A percentile compares a stretch with the other conserved stretches of the same genome.
These are phyloP conservation scores for Funneliformis geosporum DNA, from an alignment of 192 early-diverging fungal species.

Conservation along the genomic window DNA sequence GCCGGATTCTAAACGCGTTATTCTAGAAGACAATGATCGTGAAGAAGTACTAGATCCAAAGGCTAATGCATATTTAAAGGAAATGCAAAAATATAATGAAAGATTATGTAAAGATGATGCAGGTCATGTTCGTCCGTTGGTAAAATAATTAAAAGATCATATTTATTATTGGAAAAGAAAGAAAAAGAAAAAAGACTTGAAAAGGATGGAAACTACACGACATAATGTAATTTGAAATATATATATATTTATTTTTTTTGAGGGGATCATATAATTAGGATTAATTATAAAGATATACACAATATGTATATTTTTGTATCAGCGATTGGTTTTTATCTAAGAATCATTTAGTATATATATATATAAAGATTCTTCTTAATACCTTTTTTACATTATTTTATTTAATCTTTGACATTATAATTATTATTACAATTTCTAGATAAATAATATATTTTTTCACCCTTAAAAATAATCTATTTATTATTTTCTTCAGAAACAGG, in stretches of 20 bases:
- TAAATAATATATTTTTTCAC: not conserved
- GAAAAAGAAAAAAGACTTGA: not conserved
- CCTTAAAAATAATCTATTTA: not conserved
- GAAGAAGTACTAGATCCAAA: slow-evolving; percentile 34
- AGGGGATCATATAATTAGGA: not conserved
- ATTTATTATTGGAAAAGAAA: not conserved
- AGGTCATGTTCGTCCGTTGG: slow-evolving; percentile 33
- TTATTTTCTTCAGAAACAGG: slow-evolving; percentile 2
- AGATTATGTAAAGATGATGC: slow-evolving; percentile 32
- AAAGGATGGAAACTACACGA: not conserved
- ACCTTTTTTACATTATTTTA: not conserved
- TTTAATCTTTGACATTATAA: not conserved
- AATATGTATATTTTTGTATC: not conserved
- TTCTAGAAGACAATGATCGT: slow-evolving; percentile 8
- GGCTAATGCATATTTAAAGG: slow-evolving; percentile 36
- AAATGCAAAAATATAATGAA: slow-evolving; percentile 38
- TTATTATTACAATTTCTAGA: not conserved
- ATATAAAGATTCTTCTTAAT: not conserved
- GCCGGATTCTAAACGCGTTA: slow-evolving; percentile 18
- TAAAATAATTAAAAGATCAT: slow-evolving; percentile 24
- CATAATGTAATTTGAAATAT: not conserved
- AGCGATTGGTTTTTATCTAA: not conserved
- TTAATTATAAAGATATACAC: too few relatives aligned
- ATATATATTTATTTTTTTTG: not conserved
- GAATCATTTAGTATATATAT: not conserved